phyloP scores from a whole-genome alignment of 192 early-diverging fungal species.

The Chytriomyces sp. region DNA sequence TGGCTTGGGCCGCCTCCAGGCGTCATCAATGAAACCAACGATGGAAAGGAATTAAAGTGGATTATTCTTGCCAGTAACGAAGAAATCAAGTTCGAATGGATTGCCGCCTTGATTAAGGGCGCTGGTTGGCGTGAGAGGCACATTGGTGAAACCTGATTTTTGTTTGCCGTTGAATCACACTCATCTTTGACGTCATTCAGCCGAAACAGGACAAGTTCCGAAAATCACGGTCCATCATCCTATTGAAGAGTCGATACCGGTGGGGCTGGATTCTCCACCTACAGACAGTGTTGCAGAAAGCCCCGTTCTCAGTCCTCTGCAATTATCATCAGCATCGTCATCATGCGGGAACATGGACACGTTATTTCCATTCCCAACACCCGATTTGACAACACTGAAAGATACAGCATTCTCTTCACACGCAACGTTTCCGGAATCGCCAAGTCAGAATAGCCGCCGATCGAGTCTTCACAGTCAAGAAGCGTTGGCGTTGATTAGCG shows the following conservation, averaged over 20 bases:
- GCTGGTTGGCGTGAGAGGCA: slow-evolving; percentile 27
- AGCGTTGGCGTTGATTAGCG: slow-evolving; percentile 23
- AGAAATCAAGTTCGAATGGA: slow-evolving; percentile 24
- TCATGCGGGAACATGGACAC: slow-evolving; percentile 11
- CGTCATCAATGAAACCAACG: slow-evolving; percentile 33
- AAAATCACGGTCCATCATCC: slow-evolving; percentile 24
- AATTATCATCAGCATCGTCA: not conserved
- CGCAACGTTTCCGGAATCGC: not conserved
- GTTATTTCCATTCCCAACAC: slow-evolving; percentile 25
- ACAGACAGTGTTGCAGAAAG: no score
- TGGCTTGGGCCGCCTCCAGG: slow-evolving; percentile 30
- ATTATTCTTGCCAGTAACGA: slow-evolving; percentile 1
- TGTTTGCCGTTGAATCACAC: not conserved
- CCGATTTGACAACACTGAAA: slow-evolving; percentile 5
- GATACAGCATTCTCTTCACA: not conserved
- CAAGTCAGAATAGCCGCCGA: not conserved
- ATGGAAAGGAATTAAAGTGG: slow-evolving; percentile 32
- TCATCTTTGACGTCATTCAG: not conserved
- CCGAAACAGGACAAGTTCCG: slow-evolving; percentile 15
- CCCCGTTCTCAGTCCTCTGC: not conserved
- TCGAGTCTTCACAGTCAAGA: slow-evolving; percentile 19
- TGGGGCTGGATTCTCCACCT: not conserved
- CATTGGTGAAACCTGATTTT: not conserved
- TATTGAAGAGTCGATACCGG: not conserved
- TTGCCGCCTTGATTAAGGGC: slow-evolving; percentile 23